Conservation (phyloP, 2,329 filamentous ascomycete species). For the Penicillium sclerotiorum region DNA sequence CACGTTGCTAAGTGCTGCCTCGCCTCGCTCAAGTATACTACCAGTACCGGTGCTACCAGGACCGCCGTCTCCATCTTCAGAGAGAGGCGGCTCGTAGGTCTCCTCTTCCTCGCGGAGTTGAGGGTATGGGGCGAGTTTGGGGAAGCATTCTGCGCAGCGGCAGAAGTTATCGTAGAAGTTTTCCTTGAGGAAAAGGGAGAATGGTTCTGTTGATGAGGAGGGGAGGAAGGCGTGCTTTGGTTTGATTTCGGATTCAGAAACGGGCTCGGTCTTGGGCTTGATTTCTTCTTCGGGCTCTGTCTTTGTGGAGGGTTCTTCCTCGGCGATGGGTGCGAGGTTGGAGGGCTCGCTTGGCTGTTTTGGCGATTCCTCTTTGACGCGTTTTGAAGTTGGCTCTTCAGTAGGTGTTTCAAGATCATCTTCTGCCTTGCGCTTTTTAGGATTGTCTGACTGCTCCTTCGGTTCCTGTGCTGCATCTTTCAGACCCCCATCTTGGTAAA, state of each 20-base stretch:
- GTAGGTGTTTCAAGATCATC: conserved; percentile 46
- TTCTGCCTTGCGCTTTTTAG: conserved; percentile 69
- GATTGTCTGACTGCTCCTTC: conserved; percentile 23
- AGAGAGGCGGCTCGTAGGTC: conserved; percentile 87
- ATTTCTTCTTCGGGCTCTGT: conserved; percentile 11
- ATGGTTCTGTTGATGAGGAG: conserved; percentile 55
- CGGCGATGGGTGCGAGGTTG: conserved; percentile 2
- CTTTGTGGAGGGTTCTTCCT: conserved; percentile 2
- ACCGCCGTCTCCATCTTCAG: conserved; percentile 60
- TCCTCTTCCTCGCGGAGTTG: conserved; percentile 95
- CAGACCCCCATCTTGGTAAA: conserved; percentile 54
- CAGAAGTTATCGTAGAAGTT: conserved; percentile 82
- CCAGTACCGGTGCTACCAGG: conserved; percentile 66
- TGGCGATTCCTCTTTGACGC: conserved; percentile 49
- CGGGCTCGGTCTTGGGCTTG: not conserved
- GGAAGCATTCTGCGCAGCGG: conserved; percentile 79
- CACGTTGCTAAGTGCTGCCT: conserved; percentile 87
- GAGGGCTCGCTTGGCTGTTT: conserved; percentile 10
- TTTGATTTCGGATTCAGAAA: conserved; percentile 1
- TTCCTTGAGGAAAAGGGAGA: conserved; percentile 81
- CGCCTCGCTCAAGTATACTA: conserved; percentile 85
- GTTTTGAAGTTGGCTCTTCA: conserved; percentile 40
- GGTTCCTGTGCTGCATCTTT: conserved; percentile 1
- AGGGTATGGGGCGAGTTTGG: conserved; percentile 67
- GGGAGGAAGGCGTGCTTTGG: conserved; percentile 66